Base-by-base conservation (phyloP, 2,329 filamentous ascomycete genomes). In the Colletotrichum sansevieriae region DNA sequence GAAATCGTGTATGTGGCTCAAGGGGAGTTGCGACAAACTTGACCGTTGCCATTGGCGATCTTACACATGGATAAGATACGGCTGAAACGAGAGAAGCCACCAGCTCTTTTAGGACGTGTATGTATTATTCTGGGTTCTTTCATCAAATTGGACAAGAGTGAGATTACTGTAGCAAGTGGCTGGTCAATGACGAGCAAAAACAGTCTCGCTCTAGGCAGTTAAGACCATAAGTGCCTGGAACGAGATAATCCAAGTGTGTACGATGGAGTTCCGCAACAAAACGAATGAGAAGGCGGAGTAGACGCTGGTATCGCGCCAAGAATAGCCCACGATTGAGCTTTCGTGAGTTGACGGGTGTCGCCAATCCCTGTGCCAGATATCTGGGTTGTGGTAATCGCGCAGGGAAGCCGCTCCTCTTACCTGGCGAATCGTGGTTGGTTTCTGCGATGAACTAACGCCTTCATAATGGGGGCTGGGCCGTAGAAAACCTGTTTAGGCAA, bases 81-180 rank as follows among this genome's bases (percentile, higher is more conserved):
- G 20, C 56, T 39, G 54, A 57, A 55, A 61, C 18, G 33, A 65
- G 63, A 57, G 54, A 8, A 37, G 11, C 20, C 18, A 20, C n/a
- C 29, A 54, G 57, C 56, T 29, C 29, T 29, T 29, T 7, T 29
- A 29, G 29, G 29, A 7, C 7, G 2, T 29, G 7, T 8, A 8
- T 29, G 29, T 29, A 2, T 8, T 29, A 25, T 29, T 8, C 29
- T 9, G 29, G 29, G 6, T 29, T 29, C 29, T 4, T 29, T 29
- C 29, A 8, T 29, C 29, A 7, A 29, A 8, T 29, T 29, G 29
- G 7, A 29, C 29, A 29, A 29, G 6, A 29, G 29, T 29, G 6
- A 29, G 29, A 29, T 29, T 7, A 8, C 29, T 29, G 29, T 29
- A 2, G 29, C 6, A 8, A 29, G 29, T 29, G 29, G 29, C 9